phyloP scores from a whole-genome alignment of 2,329 filamentous ascomycete genomes.

The Domatiomyces globalis region DNA sequence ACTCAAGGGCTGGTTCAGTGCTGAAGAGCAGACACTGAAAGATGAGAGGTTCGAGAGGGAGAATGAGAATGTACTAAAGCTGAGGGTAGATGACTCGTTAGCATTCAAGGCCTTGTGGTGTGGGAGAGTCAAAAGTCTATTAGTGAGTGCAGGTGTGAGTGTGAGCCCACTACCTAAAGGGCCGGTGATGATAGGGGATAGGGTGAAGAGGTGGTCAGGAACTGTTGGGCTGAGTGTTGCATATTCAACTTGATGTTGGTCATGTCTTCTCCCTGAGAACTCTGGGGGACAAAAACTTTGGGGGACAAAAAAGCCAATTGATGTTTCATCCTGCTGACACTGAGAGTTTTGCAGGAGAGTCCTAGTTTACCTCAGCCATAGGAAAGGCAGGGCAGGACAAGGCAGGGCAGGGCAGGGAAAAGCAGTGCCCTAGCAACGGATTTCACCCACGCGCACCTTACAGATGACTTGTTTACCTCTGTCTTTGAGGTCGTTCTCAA shows the following conservation, averaged over 20 bases:
- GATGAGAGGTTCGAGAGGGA: slow-evolving; percentile 49
- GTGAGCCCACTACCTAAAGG: slow-evolving; percentile 43
- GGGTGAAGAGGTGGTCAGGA: slow-evolving; percentile 14
- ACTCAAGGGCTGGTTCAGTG: slow-evolving; percentile 18
- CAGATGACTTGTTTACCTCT: background rate
- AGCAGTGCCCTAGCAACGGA: background rate
- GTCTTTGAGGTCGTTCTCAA: background rate
- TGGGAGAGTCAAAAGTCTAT: slow-evolving; percentile 75
- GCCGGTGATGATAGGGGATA: background rate
- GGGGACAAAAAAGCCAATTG: too few relatives aligned
- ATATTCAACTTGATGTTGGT: slow-evolving; percentile 13
- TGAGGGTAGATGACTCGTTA: slow-evolving; percentile 75
- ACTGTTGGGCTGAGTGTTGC: slow-evolving; percentile 16
- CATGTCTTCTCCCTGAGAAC: background rate
- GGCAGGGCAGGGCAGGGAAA: too few relatives aligned
- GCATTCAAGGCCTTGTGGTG: slow-evolving; percentile 84
- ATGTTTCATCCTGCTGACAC: background rate
- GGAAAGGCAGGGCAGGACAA: background rate
- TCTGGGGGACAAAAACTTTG: too few relatives aligned
- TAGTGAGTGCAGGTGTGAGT: slow-evolving; percentile 79
- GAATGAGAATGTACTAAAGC: slow-evolving; percentile 77
- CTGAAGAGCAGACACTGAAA: slow-evolving; percentile 22
- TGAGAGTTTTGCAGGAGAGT: background rate
- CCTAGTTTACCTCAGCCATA: background rate
- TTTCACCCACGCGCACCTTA: background rate